A percentile compares a stretch with the other conserved stretches of the same genome.
These are phyloP conservation scores for Cystofilobasidium macerans DNA, from an alignment of 768 basidiomycete genomes.

Conservation along the genomic window DNA sequence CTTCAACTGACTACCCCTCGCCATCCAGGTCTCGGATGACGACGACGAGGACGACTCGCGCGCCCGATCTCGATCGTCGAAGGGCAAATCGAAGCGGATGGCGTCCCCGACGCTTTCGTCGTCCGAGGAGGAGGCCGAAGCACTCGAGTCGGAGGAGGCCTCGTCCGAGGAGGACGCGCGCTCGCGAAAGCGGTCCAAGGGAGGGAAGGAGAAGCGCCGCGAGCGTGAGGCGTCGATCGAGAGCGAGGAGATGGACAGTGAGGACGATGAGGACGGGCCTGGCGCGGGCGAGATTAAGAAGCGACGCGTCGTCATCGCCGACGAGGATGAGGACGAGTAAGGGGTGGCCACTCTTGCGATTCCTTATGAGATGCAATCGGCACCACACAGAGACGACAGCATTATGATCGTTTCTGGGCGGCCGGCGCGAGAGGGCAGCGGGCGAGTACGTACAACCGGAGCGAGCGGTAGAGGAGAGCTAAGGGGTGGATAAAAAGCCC, in stretches of 20 bases:
- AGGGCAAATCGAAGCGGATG: constrained; percentile 12
- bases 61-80: neutral
- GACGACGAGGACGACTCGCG: neutral
- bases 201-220: neutral
- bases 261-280: constrained; percentile 17
- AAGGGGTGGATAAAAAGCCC: too few relatives aligned
- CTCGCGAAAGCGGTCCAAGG: neutral
- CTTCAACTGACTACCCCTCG: neutral
- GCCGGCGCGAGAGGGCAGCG: too few relatives aligned
- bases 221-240: constrained; percentile 7
- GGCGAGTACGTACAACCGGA: too few relatives aligned
- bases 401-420: too few relatives aligned
- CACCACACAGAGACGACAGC: too few relatives aligned
- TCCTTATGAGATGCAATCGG: too few relatives aligned
- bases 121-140: constrained; percentile 4
- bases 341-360: too few relatives aligned
- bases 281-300: constrained; percentile 17
- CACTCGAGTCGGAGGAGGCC: constrained; percentile 2
- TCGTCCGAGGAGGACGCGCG: neutral
- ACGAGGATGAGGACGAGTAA: constrained; percentile 24
- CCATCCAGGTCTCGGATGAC: neutral
- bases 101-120: constrained; percentile 21
- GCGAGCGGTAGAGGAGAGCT: too few relatives aligned
- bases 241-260: constrained; percentile 20
- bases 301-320: constrained; percentile 12